A percentile compares a stretch with the other conserved stretches of the same genome.
phyloP scores from a whole-genome alignment of 2,329 filamentous ascomycete species.

The Acrocalymma vagum region DNA sequence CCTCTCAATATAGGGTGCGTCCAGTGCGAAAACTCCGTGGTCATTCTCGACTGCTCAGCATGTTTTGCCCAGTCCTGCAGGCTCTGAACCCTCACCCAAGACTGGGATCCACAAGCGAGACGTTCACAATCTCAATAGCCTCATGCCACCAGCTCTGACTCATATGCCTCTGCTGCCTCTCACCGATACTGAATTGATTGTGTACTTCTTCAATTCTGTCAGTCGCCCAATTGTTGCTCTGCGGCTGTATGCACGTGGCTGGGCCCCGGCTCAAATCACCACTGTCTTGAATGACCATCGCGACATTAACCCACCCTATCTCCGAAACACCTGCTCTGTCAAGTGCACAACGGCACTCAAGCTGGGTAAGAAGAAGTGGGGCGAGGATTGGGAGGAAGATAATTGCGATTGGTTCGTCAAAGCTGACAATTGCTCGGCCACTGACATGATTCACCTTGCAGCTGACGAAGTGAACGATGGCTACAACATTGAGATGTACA shows the following conservation, averaged over 20 bases:
- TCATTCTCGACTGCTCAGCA: too few relatives aligned
- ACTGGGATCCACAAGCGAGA: conserved; percentile 20
- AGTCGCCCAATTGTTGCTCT: conserved; percentile 30
- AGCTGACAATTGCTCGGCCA: conserved; percentile 23
- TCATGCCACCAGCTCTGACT: conserved; percentile 18
- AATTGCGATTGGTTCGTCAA: conserved; percentile 11
- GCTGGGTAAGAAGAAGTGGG: conserved; percentile 20
- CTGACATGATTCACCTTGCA: conserved; percentile 23
- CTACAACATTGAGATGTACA: conserved; percentile 25
- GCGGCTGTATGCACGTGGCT: conserved; percentile 32
- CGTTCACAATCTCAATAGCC: conserved; percentile 26
- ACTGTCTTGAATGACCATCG: conserved; percentile 34
- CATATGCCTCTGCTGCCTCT: conserved; percentile 32
- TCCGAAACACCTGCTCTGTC: conserved; percentile 39
- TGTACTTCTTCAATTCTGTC: conserved; percentile 42
- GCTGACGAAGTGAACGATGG: conserved; percentile 6
- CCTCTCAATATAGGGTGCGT: too few relatives aligned
- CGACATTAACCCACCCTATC: conserved; percentile 28
- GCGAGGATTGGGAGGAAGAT: conserved; percentile 19
- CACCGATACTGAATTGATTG: conserved; percentile 37
- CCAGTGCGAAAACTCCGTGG: too few relatives aligned
- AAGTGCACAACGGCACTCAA: conserved; percentile 37
- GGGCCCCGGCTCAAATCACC: conserved; percentile 31
- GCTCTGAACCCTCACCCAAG: background rate
- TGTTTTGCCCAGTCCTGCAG: too few relatives aligned